Evolutionary conservation across 2,329 filamentous ascomycete species (phyloP), one percentile per base, ranked within the genome.

Genomic region (Thelonectria rubi): DNA sequence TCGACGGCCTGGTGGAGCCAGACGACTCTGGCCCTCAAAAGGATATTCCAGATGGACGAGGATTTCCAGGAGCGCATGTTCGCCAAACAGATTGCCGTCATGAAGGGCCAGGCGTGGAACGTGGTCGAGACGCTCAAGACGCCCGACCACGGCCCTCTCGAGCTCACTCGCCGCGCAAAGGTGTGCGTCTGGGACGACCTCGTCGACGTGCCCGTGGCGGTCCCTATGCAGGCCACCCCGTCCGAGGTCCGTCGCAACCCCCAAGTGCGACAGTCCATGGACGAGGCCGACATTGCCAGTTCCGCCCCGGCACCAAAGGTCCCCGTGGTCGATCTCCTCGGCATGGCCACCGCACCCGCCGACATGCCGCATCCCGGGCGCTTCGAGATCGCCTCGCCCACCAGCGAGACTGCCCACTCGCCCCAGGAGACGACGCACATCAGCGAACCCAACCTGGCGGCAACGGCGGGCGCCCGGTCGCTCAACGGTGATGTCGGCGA

Each of bases 61-160:
- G 95, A 99, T 78, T 99, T 99, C 77, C 93, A 98, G 75, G 95
- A 99, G 79, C 91, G 92, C 78, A 99, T 99, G 95, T 99, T 97
- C 79, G 93, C 93, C n/a, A 89, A 92, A 68, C 95, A 99, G 74
- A 96, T 99, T 64, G 94, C 95, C 1, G 95, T 99, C 61, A 97
- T 99, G 93, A 99, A 99, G 78, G 95, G 95, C 11, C 95, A 99
- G 75, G 95, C 95, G 1, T 99, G 95, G 93, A 99, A 99, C 74
- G 95, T 99, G 0, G 95, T 99, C 5, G 95, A 99, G 80, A 97
- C 95, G 0, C 84, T 99, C 63, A 99, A 99, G 76, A 91, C 91
- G 17, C 83, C 88, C 1, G 95, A 98, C 73, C 94, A 98, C 73
- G 95, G 95, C 0, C 95, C 95, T 0, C 82, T 99, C 17, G 95